phyloP scores from a whole-genome alignment of 352 stramenopile species.

The Phytophthora pisi region DNA sequence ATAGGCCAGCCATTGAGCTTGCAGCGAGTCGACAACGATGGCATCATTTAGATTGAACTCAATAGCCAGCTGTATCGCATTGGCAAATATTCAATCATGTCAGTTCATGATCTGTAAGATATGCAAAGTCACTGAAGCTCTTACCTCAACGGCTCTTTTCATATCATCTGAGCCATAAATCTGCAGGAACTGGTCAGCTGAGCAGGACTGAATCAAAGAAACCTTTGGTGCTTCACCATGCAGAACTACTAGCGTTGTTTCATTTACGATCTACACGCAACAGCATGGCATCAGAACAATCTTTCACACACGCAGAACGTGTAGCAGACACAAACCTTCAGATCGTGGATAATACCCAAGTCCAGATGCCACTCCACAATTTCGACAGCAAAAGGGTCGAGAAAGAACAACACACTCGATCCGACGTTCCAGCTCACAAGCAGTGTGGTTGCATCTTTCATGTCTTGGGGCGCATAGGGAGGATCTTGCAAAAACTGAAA shows the following conservation, averaged over 20 bases:
- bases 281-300: not conserved
- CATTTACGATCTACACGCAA: conserved; percentile 60
- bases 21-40: conserved; percentile 52
- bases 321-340: conserved; percentile 56
- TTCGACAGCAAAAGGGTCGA: conserved; percentile 82
- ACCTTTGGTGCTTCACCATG: conserved; percentile 81
- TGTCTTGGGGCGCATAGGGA: conserved; percentile 49
- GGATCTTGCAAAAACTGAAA: conserved; percentile 79
- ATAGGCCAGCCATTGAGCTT: conserved; percentile 55
- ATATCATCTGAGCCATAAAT: conserved; percentile 69
- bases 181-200: conserved; percentile 72
- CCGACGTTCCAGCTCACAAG: conserved; percentile 85
- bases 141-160: conserved; percentile 71
- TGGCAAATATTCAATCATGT: conserved; percentile 7
- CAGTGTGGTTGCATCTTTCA: conserved; percentile 50
- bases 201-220: conserved; percentile 75
- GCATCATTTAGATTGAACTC: conserved; percentile 78
- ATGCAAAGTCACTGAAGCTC: not conserved
- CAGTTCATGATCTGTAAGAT: conserved; percentile 1
- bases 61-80: conserved; percentile 58
- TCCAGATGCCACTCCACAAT: conserved; percentile 90
- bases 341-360: conserved; percentile 83
- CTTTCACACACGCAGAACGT: not conserved
- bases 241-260: conserved; percentile 70
- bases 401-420: conserved; percentile 82